Conservation (phyloP, 768 basidiomycete species). For the Trametopsis cervina region DNA sequence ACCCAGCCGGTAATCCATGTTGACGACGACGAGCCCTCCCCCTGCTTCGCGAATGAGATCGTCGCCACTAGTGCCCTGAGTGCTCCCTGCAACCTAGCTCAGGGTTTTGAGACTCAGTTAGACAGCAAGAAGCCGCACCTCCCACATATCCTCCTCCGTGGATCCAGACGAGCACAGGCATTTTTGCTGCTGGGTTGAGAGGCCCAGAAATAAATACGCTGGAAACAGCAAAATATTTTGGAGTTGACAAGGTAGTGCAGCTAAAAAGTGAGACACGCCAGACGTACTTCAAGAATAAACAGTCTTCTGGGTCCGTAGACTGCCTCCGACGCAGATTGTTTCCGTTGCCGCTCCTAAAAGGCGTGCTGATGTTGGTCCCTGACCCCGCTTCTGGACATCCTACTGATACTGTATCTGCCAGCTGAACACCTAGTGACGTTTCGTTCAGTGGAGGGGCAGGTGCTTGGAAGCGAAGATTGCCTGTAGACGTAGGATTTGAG, state of each 20-base stretch:
- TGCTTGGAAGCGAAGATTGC: background rate
- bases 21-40: background rate
- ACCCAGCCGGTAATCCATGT: background rate
- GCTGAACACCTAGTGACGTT: background rate
- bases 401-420: background rate
- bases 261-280: too few relatives aligned
- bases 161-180: background rate
- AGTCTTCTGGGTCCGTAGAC: background rate
- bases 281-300: background rate
- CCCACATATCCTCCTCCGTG: background rate
- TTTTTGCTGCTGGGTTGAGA: background rate
- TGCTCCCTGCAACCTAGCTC: background rate
- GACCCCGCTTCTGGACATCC: background rate
- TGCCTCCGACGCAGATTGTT: background rate
- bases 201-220: background rate
- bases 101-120: background rate
- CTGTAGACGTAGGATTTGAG: too few relatives aligned
- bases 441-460: background rate
- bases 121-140: too few relatives aligned
- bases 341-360: background rate
- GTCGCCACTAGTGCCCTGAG: background rate
- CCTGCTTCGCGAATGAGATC: background rate
- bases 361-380: background rate
- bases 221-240: too few relatives aligned
- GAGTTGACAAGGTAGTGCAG: too few relatives aligned